Evolutionary conservation across 352 stramenopile genomes (phyloP), one percentile per base, ranked within the genome.

Genomic region (Phytopythium sindhum): DNA sequence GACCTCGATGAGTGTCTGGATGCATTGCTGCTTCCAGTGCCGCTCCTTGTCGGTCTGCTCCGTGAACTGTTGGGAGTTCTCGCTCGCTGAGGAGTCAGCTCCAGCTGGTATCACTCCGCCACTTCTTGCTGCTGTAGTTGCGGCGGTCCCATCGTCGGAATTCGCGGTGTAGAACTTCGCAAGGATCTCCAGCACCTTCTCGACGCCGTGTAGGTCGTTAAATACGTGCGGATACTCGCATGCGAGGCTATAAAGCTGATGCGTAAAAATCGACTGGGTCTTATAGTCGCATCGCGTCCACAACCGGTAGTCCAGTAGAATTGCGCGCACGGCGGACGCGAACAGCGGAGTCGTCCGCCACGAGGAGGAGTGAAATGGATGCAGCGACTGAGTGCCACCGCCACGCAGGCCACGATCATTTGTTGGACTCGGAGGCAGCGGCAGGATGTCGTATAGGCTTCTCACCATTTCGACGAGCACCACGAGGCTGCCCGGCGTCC

Each of bases 301-400:
- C 11, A 91, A 24, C 5, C 80, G 72, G 54, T 85, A 92, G 61
- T 95, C 80, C 24, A 95, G 68, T 21, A 95, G 56, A 50, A 90
- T 73, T 1, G 77, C 77, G 17, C 84, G 81, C 2, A 95, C 72
- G 9, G 71, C 84, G 26, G 78, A 83, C 6, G 82, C 82, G 60
- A 95, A 92, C 15, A 92, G 66, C 24, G 84, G 84, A 57, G 91
- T 90, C 41, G 74, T 89, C n/a, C 64, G 62, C 86, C 86, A 94
- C 26, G 91, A 74, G 0, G 79, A 91, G 15, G 64, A 72, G 59
- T 91, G 80, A 19, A 81, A 80, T 5, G 84, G 81, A 35, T 91
- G 81, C 31, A 86, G 86, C 4, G 61, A 21, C 57, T 39, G 48
- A 14, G 48, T 9, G 28, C 28, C 28, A 1, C 28, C 48, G 15